A percentile compares a stretch with the other conserved stretches of the same genome.
These are phyloP conservation scores for Chaetomiaceae sp. DNA, from an alignment of 2,329 filamentous ascomycete species.

Conservation along the genomic window DNA sequence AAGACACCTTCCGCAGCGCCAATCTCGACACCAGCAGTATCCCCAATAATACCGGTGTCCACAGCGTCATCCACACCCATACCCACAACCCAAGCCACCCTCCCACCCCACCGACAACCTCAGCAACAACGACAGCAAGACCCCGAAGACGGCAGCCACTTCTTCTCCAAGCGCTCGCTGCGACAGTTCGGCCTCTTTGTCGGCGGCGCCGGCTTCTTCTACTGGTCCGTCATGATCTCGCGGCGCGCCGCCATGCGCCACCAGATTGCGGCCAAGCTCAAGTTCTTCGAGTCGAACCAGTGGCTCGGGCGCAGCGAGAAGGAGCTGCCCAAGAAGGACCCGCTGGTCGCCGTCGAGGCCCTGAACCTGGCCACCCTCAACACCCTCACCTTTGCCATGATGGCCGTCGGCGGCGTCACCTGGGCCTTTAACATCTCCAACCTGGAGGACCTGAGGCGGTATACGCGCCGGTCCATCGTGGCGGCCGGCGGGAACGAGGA, in stretches of 20 bases:
- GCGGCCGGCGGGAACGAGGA: slow-evolving; percentile 33
- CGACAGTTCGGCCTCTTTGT: slow-evolving; percentile 66
- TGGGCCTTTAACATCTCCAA: slow-evolving; percentile 74
- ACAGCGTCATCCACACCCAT: not conserved
- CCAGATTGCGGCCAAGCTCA: slow-evolving; percentile 56
- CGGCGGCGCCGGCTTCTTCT: slow-evolving; percentile 70
- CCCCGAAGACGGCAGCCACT: slow-evolving; percentile 8
- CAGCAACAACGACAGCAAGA: not conserved
- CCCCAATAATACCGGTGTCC: not conserved
- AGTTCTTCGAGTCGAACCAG: slow-evolving; percentile 65
- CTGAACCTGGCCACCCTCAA: slow-evolving; percentile 84
- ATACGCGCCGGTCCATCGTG: slow-evolving; percentile 41
- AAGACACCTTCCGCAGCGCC: not conserved
- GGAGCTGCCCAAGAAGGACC: slow-evolving; percentile 37
- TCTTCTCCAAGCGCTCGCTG: slow-evolving; percentile 45
- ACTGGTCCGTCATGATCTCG: slow-evolving; percentile 65
- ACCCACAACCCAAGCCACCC: not conserved
- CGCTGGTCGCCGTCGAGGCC: slow-evolving; percentile 74
- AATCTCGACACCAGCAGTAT: not conserved
- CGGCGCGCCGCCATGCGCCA: slow-evolving; percentile 65
- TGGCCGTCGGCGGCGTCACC: slow-evolving; percentile 66
- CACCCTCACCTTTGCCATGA: slow-evolving; percentile 68
- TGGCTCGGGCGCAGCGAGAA: slow-evolving; percentile 30
- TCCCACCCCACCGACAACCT: not conserved
- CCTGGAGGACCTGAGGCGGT: slow-evolving; percentile 57